A percentile compares a stretch with the other conserved stretches of the same genome.
Evolutionary conservation across 352 stramenopile genomes (phyloP).

Genomic region (Aphanomyces astaci): DNA sequence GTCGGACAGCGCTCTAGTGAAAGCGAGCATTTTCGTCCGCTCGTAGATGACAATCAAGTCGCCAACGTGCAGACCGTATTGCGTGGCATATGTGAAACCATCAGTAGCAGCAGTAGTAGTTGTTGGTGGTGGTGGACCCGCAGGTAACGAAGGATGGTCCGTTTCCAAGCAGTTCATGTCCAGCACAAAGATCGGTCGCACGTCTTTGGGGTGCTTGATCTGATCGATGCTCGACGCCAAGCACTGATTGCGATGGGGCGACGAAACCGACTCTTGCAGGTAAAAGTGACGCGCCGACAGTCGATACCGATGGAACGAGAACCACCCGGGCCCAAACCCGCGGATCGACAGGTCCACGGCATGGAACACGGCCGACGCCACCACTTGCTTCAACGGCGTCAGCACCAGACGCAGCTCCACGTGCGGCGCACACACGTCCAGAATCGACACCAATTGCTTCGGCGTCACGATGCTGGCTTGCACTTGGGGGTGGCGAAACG

Average conservation of each 20-base stretch:
- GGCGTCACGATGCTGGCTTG: conserved; percentile 47
- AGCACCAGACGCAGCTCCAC: conserved; percentile 56
- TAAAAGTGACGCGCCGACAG: conserved; percentile 62
- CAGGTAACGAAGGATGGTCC: conserved; percentile 48
- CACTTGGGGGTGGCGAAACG: conserved; percentile 66
- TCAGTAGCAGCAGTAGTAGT: no score
- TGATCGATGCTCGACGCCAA: conserved; percentile 64
- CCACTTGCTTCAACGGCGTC: conserved; percentile 45
- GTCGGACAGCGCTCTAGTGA: background rate
- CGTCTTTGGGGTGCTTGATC: conserved; percentile 19
- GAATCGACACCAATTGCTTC: background rate
- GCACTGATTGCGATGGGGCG: conserved; percentile 43
- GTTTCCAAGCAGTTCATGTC: conserved; percentile 63
- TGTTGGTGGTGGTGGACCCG: no score
- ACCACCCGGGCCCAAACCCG: conserved; percentile 69
- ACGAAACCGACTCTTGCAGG: conserved; percentile 51
- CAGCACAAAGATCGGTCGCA: conserved; percentile 34
- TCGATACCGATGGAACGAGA: conserved; percentile 74
- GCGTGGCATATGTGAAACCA: background rate
- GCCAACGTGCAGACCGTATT: conserved; percentile 14
- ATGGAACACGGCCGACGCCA: conserved; percentile 51
- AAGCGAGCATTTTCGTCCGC: background rate
- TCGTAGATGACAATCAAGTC: conserved; percentile 18
- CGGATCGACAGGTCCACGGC: conserved; percentile 45
- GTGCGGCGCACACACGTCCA: background rate